phyloP scores from a whole-genome alignment of 2,329 filamentous ascomycete species.

The Fusarium penzigii region DNA sequence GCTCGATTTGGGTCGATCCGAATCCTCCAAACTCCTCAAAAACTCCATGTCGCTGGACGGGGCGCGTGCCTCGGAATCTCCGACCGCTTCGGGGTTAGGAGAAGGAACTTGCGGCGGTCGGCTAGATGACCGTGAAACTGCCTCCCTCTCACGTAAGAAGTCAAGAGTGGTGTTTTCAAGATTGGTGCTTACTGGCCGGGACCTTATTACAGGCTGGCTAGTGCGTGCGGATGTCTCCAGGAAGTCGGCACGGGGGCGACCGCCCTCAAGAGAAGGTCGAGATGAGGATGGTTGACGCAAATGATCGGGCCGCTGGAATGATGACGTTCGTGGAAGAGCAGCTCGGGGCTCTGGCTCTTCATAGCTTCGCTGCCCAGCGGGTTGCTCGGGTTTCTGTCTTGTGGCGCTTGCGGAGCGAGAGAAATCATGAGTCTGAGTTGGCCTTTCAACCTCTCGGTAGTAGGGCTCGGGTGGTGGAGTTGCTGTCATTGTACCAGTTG shows the following conservation, averaged over 20 bases:
- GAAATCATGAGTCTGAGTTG: conserved; percentile 22
- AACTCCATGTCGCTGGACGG: conserved; percentile 77
- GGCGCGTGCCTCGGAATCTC: conserved; percentile 21
- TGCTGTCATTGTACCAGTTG: conserved; percentile 78
- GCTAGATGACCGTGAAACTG: conserved; percentile 44
- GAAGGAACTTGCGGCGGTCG: conserved; percentile 38
- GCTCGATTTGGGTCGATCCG: conserved; percentile 49
- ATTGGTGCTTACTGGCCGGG: conserved; percentile 79
- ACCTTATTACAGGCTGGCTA: conserved; percentile 46
- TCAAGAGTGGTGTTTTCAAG: conserved; percentile 77
- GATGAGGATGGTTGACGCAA: conserved; percentile 28
- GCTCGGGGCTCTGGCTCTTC: conserved; percentile 26
- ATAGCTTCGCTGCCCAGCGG: conserved; percentile 9
- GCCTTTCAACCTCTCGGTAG: conserved; percentile 11
- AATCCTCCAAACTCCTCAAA: conserved; percentile 72
- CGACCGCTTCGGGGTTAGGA: conserved; percentile 41
- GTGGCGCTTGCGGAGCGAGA: conserved; percentile 31
- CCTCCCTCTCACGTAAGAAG: conserved; percentile 76
- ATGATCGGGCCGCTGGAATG: conserved; percentile 30
- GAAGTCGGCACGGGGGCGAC: conserved; percentile 28
- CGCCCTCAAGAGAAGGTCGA: conserved; percentile 29
- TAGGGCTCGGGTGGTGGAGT: conserved; percentile 52
- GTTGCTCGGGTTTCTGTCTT: conserved; percentile 23
- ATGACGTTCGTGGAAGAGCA: conserved; percentile 20
- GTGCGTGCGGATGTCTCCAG: conserved; percentile 24